Base-by-base conservation (phyloP, 1,284 basidiomycete species). In the Apiotrichum akiyoshidainum region DNA sequence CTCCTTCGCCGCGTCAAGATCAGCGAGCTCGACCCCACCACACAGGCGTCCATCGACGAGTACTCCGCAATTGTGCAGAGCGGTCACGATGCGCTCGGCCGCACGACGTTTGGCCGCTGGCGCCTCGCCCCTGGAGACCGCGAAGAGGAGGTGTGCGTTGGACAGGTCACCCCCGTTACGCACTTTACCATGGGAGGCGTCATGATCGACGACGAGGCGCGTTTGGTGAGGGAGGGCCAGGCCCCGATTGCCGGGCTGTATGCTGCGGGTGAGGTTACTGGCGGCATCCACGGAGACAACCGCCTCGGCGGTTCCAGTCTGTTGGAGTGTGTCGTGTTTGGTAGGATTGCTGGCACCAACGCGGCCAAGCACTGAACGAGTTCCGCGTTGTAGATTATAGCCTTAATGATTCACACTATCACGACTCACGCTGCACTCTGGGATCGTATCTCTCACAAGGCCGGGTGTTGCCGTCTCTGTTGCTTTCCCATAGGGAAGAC, bases 101-200 rank as follows among this genome's bases (percentile, higher is more conserved):
- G 60, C 17, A 31, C 16, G 6, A 33, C 41, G 21, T 40, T 37
- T 37, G 60, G 60, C 16, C 34, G 46, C 46, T 61, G 60, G 60
- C 46, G 1, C 19, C 57, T 58, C 1, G 3, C 13, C 12, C 40
- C 56, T 13, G n/a, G 21, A 5, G 49, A 58, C 41, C 41, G 31
- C 12, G 37, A 37, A 3, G 37, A 11, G 37, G 37, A 13, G 12
- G 57, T 61, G 10, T 53, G 22, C 46, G 34, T 61, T 13, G 60
- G 60, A 22, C 21, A 16, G 7, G 40, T 61, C 19, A 61, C 60
- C 13, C 60, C 60, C 3, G 53, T 61, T 17, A 42, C 46, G 35
- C 60, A 61, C 57, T 61, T 58, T 10, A 61, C 60, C 5, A 61
- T 61, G 60, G 60, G 60, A 13, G 60, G 60, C 5, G 56, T 39